Percentiles rank a stretch among this genome's conserved stretches.
Evolutionary conservation across 202 grass and related monocot genomes (phyloP).

Genomic region (Tripidium arundinaceum): DNA sequence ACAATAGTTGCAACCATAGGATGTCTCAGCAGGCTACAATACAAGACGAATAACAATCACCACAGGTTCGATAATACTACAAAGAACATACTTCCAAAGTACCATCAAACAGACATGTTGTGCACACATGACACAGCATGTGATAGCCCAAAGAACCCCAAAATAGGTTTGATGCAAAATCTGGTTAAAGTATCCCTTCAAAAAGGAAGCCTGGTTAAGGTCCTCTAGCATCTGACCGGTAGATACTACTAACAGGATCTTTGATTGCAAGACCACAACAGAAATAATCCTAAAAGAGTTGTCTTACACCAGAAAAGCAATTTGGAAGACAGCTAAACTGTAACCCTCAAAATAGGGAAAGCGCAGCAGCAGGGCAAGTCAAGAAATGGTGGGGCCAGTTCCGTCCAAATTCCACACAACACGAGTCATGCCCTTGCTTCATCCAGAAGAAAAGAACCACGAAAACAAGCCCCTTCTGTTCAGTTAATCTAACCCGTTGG

Average conservation of each 20-base stretch:
- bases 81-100: not conserved
- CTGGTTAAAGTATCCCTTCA: not conserved
- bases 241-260: slow-evolving; percentile 2
- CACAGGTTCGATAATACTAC: not conserved
- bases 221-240: not conserved
- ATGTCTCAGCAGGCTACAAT: not conserved
- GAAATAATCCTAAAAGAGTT: not conserved
- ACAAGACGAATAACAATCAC: not conserved
- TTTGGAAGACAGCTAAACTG: slow-evolving; percentile 15
- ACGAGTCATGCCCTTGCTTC: slow-evolving; percentile 39
- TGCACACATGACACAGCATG: not conserved
- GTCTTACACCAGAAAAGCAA: not conserved
- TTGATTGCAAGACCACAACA: not conserved
- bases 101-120: not conserved
- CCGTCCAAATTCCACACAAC: not conserved
- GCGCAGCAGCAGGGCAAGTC: not conserved
- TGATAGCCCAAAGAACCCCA: not conserved
- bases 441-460: slow-evolving; percentile 32
- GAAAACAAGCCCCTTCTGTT: not conserved
- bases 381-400: not conserved
- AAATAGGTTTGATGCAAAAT: not conserved
- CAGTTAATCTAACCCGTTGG: not conserved
- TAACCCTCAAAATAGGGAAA: slow-evolving; percentile 24
- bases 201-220: not conserved
- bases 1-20: not conserved